A percentile compares a stretch with the other conserved stretches of the same genome.
Conservation (phyloP, 2,329 filamentous ascomycete species). For the Moelleriella libera region DNA sequence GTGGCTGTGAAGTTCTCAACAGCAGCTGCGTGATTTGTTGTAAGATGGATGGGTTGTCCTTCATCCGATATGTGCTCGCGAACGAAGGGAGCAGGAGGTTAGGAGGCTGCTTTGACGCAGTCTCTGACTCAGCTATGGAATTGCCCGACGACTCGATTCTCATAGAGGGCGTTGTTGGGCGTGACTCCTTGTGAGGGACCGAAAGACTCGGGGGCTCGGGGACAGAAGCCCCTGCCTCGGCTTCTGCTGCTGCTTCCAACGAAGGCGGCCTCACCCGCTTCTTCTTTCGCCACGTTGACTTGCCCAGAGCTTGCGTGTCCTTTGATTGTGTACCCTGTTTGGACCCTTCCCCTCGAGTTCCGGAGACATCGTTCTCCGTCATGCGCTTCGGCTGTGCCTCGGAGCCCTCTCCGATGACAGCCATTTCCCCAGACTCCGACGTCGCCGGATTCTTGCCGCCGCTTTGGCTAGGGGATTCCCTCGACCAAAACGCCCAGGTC, state of each 20-base stretch:
- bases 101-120: slow-evolving; percentile 26
- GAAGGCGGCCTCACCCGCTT: slow-evolving; percentile 33
- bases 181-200: slow-evolving; percentile 1
- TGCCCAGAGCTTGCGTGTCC: slow-evolving; percentile 15
- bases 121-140: slow-evolving; percentile 26
- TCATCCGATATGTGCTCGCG: slow-evolving; percentile 50
- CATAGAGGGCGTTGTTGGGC: slow-evolving; percentile 5
- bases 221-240: slow-evolving; percentile 9
- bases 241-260: slow-evolving; percentile 25
- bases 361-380: slow-evolving; percentile 26
- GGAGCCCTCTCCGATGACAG: slow-evolving; percentile 41
- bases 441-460: slow-evolving; percentile 12
- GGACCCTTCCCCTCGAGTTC: slow-evolving; percentile 16
- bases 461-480: slow-evolving; percentile 28
- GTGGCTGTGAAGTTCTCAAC: slow-evolving; percentile 37
- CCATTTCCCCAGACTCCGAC: slow-evolving; percentile 36
- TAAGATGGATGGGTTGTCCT: slow-evolving; percentile 56
- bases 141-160: slow-evolving; percentile 10
- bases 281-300: slow-evolving; percentile 23
- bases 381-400: slow-evolving; percentile 38
- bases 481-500: slow-evolving; percentile 74
- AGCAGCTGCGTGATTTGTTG: slow-evolving; percentile 48
- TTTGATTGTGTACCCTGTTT: slow-evolving; percentile 11
- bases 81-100: slow-evolving; percentile 63
- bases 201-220: slow-evolving; percentile 3